Base-by-base conservation (phyloP, 495 filamentous ascomycete species). In the Talaromyces trachyspermus region DNA sequence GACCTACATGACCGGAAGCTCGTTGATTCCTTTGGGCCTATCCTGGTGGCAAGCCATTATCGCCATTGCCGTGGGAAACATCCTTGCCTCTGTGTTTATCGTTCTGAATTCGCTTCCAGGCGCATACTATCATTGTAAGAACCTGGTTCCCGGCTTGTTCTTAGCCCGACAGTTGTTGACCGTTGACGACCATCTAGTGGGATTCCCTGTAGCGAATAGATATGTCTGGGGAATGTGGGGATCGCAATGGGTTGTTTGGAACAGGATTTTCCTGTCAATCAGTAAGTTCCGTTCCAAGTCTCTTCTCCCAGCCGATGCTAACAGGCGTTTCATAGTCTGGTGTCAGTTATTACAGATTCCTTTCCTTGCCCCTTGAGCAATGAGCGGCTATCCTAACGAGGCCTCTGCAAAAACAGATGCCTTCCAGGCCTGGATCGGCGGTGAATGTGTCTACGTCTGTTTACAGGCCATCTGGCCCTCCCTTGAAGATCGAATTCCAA, bases 41-140 rank as follows among this genome's bases (percentile, higher is more conserved):
- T 57, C 52, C 12, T 62, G 56, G 56, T 57, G 56, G 54, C 56
- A 62, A 48, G 51, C 59, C 9, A 52, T 62, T 18, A 51, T 57
- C 11, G 41, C 51, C 9, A 55, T 54, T 45, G 35, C 55, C 7
- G 29, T 50, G 25, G 51, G 56, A 26, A 46, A 54, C 14, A 15
- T 55, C 2, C 26, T 58, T 2, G 50, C 50, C 7, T 50, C 50
- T 8, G 23, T 39, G 4, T 46, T 58, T 9, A 49, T 58, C 4
- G 42, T 55, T 17, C 18, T 56, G 17, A 58, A 58, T 37, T 58
- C 56, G 3, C 36, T 58, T 10, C 56, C 56, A 0, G 56, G 56
- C 2, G 48, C 53, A 12, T 58, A 38, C 19, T 58, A 58, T 43
- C 46, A 54, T 46, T 43, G 56, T 58, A 43, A 24, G 56, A 30